Percentiles rank a stretch among this genome's conserved stretches.
These are phyloP conservation scores for Diospyros lotus DNA, from an alignment of 148 eudicot species.

Conservation along the genomic window DNA sequence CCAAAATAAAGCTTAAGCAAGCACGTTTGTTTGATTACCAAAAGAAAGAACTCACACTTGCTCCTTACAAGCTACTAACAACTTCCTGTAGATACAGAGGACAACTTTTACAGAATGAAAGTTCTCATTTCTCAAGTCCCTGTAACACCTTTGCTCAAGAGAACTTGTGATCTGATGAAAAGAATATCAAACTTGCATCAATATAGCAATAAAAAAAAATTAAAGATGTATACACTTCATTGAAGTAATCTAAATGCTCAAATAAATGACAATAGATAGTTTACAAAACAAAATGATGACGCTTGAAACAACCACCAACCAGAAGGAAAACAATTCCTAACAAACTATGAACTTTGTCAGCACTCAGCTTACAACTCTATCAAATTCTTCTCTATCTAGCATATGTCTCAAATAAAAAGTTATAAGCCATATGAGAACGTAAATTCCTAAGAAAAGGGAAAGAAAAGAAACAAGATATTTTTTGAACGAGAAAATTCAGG, in stretches of 20 bases:
- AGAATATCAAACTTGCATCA: neutral
- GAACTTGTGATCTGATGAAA: conserved; percentile 57
- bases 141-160: conserved; percentile 79
- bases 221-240: neutral
- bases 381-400: neutral
- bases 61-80: conserved; percentile 64
- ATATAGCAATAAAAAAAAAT: neutral
- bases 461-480: neutral
- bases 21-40: neutral
- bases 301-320: neutral
- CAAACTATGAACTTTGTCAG: neutral
- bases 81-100: conserved; percentile 67
- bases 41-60: conserved; percentile 66
- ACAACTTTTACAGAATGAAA: conserved; percentile 54
- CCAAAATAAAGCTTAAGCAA: neutral
- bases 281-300: neutral
- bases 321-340: neutral
- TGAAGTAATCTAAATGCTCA: neutral
- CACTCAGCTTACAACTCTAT: neutral
- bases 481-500: too few relatives aligned
- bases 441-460: too few relatives aligned
- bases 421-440: neutral
- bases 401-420: neutral
- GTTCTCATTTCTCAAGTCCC: conserved; percentile 60
- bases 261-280: neutral